Conservation (phyloP, 1,284 basidiomycete genomes). For the Mycosarcoma mackinlayi region DNA sequence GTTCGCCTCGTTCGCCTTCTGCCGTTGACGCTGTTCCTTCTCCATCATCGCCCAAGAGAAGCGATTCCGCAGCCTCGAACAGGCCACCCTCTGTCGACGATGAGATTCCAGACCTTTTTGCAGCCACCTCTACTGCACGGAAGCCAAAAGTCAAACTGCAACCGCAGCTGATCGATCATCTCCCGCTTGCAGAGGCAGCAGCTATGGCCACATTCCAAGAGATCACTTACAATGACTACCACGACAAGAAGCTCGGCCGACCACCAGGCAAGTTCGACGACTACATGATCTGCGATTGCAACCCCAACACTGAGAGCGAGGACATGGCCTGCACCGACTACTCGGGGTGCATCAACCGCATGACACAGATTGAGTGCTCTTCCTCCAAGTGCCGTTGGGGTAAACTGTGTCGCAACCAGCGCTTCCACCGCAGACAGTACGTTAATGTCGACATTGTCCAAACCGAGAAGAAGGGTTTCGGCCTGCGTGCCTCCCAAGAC, state of each 20-base stretch:
- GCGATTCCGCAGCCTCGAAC: constrained; percentile 3
- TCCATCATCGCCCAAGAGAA: constrained; percentile 9
- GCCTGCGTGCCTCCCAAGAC: constrained; percentile 80
- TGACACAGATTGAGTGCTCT: constrained; percentile 96
- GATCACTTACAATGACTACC: constrained; percentile 84
- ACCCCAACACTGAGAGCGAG: constrained; percentile 32
- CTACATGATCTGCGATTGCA: constrained; percentile 63
- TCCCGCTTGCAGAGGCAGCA: constrained; percentile 55
- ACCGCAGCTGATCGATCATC: constrained; percentile 54
- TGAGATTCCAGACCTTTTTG: constrained; percentile 10
- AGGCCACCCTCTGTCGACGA: constrained; percentile 23
- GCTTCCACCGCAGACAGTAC: constrained; percentile 85
- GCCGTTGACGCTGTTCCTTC: background rate
- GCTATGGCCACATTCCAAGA: constrained; percentile 81
- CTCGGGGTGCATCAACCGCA: constrained; percentile 95
- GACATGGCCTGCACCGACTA: constrained; percentile 81
- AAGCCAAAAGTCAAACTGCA: constrained; percentile 24
- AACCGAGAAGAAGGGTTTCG: constrained; percentile 96
- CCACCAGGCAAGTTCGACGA: constrained; percentile 84
- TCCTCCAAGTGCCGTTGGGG: constrained; percentile 86
- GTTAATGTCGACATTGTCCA: constrained; percentile 88
- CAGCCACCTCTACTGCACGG: constrained; percentile 21
- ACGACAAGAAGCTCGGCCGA: constrained; percentile 85
- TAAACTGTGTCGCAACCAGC: constrained; percentile 86
- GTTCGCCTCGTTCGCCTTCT: background rate